Evolutionary conservation across 2,329 filamentous ascomycete genomes (phyloP), one percentile per base, ranked within the genome.

Genomic region (Esteya vermicola): DNA sequence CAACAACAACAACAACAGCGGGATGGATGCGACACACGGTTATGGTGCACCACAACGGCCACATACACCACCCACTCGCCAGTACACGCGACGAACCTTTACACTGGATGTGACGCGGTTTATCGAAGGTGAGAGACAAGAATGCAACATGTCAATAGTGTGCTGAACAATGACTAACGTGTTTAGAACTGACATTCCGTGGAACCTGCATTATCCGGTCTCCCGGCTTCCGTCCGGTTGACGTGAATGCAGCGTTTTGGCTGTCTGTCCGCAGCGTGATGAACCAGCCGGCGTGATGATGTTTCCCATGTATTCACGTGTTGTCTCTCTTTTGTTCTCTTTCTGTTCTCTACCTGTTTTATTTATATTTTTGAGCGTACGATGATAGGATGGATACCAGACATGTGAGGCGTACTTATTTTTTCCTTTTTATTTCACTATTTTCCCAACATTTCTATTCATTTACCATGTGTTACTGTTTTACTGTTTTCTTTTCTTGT

Each of bases 151-250:
- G 25, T 26, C n/a, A n/a, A n/a, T n/a, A n/a, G n/a, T n/a, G n/a
- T n/a, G n/a, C n/a, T n/a, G n/a, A 19, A 25, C 10, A 32, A 20
- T 9, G 18, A 2, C 20, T 26, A 19, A 35, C n/a, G 8, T 31
- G 18, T 34, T n/a, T 39, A 57, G 57, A 56, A 45, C 39, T 60
- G n/a, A 48, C 48, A 4, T 27, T 42, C 1, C 45, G 51, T 1
- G 50, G 43, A 2, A 51, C 49, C 0, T 60, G 57, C 40, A 45
- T 60, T 0, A 56, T 55, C 2, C 45, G 53, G 23, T 45, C 54
- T 4, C 55, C 57, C 3, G 57, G 55, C 0, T 52, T 58, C 38
- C 50, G 50, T 13, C 44, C 45, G 16, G 22, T 31, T 13, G 54
- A 57, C 31, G 50, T 60, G 14, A 52, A 57, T 26, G 33, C 41